phyloP scores from a whole-genome alignment of 192 early-diverging fungal genomes.

The Coemansia sp. region DNA sequence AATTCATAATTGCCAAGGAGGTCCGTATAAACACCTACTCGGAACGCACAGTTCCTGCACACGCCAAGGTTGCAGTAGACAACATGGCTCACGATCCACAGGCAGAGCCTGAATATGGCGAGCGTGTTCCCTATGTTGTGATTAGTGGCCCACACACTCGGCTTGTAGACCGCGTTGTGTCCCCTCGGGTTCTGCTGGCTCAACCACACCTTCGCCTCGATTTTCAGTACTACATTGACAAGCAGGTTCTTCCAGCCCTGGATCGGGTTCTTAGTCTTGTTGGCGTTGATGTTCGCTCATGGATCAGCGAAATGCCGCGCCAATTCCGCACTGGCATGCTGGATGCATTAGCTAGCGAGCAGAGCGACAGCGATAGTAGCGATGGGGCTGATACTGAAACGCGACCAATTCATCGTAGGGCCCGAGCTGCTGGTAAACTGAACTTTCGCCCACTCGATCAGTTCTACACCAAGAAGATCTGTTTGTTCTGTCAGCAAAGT shows the following conservation, averaged over 20 bases:
- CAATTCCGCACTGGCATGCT: slow-evolving; percentile 18
- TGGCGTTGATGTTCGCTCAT: slow-evolving; percentile 60
- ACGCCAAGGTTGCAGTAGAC: slow-evolving; percentile 68
- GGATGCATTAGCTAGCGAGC: slow-evolving; percentile 10
- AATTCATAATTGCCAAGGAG: slow-evolving; percentile 89
- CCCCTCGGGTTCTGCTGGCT: slow-evolving; percentile 63
- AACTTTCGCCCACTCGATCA: slow-evolving; percentile 34
- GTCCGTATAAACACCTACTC: slow-evolving; percentile 79
- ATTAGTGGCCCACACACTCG: slow-evolving; percentile 65
- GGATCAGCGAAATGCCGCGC: slow-evolving; percentile 36
- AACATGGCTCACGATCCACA: slow-evolving; percentile 70
- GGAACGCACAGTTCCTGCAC: slow-evolving; percentile 61
- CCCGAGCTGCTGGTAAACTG: not conserved
- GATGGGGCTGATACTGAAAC: not conserved
- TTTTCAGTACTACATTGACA: slow-evolving; percentile 80
- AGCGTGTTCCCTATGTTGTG: slow-evolving; percentile 89
- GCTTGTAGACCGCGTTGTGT: slow-evolving; percentile 71
- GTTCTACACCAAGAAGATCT: slow-evolving; percentile 39
- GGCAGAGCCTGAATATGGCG: slow-evolving; percentile 80
- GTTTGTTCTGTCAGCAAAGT: slow-evolving; percentile 31
- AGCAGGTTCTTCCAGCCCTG: slow-evolving; percentile 81
- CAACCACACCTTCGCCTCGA: slow-evolving; percentile 69
- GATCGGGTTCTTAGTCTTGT: slow-evolving; percentile 76
- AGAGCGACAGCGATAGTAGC: slow-evolving; percentile 8
- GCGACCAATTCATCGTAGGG: not conserved